phyloP scores from a whole-genome alignment of 2,329 filamentous ascomycete genomes.

The Aureobasidium lini region DNA sequence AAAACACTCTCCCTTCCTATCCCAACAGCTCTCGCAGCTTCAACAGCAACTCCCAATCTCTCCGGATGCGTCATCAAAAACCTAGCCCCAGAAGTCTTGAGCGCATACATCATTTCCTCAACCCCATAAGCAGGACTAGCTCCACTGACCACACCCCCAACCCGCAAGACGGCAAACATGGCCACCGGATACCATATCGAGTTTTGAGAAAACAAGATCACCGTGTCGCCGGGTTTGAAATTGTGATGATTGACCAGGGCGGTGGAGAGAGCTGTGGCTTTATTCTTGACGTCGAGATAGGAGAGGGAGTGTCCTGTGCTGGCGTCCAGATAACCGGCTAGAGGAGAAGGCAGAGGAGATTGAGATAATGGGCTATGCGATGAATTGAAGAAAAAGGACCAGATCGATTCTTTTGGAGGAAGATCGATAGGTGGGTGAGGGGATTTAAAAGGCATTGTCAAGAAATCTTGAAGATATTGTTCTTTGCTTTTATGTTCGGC shows the following conservation, averaged over 20 bases:
- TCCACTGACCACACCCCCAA: constrained; percentile 51
- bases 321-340: constrained; percentile 52
- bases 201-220: constrained; percentile 56
- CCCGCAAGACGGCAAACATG: constrained; percentile 48
- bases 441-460: constrained; percentile 29
- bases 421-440: constrained; percentile 35
- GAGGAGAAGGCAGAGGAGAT: constrained; percentile 38
- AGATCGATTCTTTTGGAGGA: constrained; percentile 48
- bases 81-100: constrained; percentile 50
- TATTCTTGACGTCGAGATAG: constrained; percentile 51
- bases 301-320: constrained; percentile 51
- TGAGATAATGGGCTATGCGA: constrained; percentile 27
- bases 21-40: constrained; percentile 48
- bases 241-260: constrained; percentile 50
- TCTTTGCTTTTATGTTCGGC: too few species aligned
- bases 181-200: constrained; percentile 59
- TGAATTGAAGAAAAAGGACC: constrained; percentile 56
- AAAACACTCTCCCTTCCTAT: constrained; percentile 47
- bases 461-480: too few species aligned
- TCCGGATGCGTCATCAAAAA: constrained; percentile 51
- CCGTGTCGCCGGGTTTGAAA: constrained; percentile 47
- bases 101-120: constrained; percentile 60
- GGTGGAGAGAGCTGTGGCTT: constrained; percentile 53
- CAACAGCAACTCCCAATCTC: constrained; percentile 47
- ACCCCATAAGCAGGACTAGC: constrained; percentile 59